A percentile compares a stretch with the other conserved stretches of the same genome.
phyloP scores from a whole-genome alignment of 805 yeast genomes.

The Geotrichum ghanense region DNA sequence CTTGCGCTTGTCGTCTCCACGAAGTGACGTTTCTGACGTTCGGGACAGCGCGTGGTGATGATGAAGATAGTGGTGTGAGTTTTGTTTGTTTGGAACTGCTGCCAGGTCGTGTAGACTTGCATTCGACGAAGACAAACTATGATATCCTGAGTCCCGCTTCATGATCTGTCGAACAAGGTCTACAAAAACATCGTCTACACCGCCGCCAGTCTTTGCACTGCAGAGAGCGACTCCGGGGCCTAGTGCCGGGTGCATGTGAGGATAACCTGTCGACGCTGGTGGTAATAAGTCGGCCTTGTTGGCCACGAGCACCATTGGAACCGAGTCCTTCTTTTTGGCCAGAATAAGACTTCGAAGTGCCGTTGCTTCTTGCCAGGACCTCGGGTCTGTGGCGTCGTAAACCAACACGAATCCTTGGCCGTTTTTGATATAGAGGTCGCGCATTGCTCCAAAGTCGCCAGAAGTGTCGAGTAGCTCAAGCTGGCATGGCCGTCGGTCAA shows the following conservation, averaged over 20 bases:
- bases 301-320: neutral
- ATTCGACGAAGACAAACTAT: neutral
- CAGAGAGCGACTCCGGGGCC: neutral
- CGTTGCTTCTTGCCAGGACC: neutral
- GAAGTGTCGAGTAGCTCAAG: conserved; percentile 1
- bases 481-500: neutral
- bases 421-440: neutral
- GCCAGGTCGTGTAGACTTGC: neutral
- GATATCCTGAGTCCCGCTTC: neutral
- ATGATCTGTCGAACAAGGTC: neutral
- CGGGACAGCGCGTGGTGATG: no score
- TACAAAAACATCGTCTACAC: neutral
- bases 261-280: no score
- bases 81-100: neutral
- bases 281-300: neutral
- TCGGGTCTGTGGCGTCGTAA: neutral
- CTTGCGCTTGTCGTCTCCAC: neutral
- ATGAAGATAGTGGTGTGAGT: no score
- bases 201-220: neutral
- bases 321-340: neutral
- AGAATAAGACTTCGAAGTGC: neutral
- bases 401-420: neutral
- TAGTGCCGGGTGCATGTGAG: neutral
- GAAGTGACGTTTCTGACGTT: neutral
- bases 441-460: neutral